These are phyloP conservation scores for Sclerotiophoma versabilis DNA, from an alignment of 2,329 filamentous ascomycete species.

Conservation along the genomic window DNA sequence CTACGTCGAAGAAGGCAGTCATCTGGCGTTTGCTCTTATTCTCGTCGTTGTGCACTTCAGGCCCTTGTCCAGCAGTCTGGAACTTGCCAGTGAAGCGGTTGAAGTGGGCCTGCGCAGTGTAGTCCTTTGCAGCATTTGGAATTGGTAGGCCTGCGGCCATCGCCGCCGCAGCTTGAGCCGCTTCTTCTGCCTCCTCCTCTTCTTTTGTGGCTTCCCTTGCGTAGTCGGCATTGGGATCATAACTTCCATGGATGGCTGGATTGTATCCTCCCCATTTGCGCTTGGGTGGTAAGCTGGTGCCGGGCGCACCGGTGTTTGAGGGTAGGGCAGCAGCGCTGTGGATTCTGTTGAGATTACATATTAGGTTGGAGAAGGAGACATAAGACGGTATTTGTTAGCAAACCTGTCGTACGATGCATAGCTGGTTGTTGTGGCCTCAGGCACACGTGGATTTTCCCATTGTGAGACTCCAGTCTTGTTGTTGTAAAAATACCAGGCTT, in stretches of 20 bases:
- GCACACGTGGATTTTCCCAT: slow-evolving; percentile 85
- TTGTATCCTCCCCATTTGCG: slow-evolving; percentile 80
- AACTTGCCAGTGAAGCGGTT: slow-evolving; percentile 90
- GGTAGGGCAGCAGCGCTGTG: slow-evolving; percentile 38
- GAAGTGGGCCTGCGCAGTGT: slow-evolving; percentile 77
- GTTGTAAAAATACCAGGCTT: slow-evolving; percentile 86
- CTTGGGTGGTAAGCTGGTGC: slow-evolving; percentile 43
- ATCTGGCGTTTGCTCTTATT: slow-evolving; percentile 88
- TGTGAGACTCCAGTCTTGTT: slow-evolving; percentile 75
- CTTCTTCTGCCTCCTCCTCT: slow-evolving; percentile 43
- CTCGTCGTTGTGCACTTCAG: slow-evolving; percentile 83
- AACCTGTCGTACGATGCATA: slow-evolving; percentile 47
- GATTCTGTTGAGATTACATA: slow-evolving; percentile 34
- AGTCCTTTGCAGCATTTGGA: slow-evolving; percentile 53
- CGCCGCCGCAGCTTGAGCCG: slow-evolving; percentile 34
- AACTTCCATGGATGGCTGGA: slow-evolving; percentile 93
- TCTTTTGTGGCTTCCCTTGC: slow-evolving; percentile 61
- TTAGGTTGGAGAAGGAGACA: slow-evolving; percentile 41
- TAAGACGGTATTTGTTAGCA: slow-evolving; percentile 42
- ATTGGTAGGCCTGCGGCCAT: slow-evolving; percentile 34
- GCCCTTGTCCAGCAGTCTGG: slow-evolving; percentile 70
- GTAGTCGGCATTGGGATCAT: slow-evolving; percentile 96
- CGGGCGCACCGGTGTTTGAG: slow-evolving; percentile 41
- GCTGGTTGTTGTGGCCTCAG: slow-evolving; percentile 49
- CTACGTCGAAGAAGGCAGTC: slow-evolving; percentile 94